Percentiles rank a stretch among this genome's conserved stretches.
Evolutionary conservation across 768 basidiomycete genomes (phyloP).

Genomic region (Hebeloma cylindrosporum): DNA sequence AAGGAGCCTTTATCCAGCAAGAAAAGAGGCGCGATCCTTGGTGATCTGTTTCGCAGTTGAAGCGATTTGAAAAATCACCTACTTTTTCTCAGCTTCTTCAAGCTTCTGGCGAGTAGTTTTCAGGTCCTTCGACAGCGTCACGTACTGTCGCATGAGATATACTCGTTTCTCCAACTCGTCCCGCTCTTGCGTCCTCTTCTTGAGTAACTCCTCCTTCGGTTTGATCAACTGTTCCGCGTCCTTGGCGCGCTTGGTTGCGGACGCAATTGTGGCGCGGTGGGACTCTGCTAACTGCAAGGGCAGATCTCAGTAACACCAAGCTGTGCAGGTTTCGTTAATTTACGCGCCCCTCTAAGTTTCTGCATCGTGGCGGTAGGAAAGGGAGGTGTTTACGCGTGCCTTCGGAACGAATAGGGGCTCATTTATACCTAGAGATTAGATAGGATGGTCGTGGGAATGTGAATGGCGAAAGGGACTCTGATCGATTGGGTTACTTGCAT

Average conservation of each 20-base stretch:
- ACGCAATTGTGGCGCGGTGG: slow-evolving; percentile 24
- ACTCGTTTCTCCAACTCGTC: slow-evolving; percentile 23
- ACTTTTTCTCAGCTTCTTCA: slow-evolving; percentile 28
- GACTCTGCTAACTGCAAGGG: slow-evolving; percentile 22
- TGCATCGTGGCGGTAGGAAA: slow-evolving; percentile 16
- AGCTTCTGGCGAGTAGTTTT: slow-evolving; percentile 20
- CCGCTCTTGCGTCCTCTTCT: slow-evolving; percentile 25
- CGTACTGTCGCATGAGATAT: slow-evolving; percentile 20
- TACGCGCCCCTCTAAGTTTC: slow-evolving; percentile 19
- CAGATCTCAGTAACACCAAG: slow-evolving; percentile 5
- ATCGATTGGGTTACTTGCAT: slow-evolving; percentile 24
- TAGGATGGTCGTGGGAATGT: slow-evolving; percentile 31
- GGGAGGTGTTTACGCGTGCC: slow-evolving; percentile 6
- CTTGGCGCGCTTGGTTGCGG: slow-evolving; percentile 24
- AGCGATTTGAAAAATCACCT: slow-evolving; percentile 13
- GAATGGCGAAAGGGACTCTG: slow-evolving; percentile 11
- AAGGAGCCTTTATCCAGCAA: slow-evolving; percentile 12
- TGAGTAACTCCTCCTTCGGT: slow-evolving; percentile 14
- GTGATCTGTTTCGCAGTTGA: too few relatives aligned
- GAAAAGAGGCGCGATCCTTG: slow-evolving; percentile 1
- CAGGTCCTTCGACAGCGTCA: slow-evolving; percentile 22
- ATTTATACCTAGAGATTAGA: slow-evolving; percentile 22
- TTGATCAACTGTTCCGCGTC: slow-evolving; percentile 28
- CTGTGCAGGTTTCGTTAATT: neutral
- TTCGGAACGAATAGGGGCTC: slow-evolving; percentile 4